phyloP scores from a whole-genome alignment of 306 rosid genomes.

The Trifolium fragiferum region DNA sequence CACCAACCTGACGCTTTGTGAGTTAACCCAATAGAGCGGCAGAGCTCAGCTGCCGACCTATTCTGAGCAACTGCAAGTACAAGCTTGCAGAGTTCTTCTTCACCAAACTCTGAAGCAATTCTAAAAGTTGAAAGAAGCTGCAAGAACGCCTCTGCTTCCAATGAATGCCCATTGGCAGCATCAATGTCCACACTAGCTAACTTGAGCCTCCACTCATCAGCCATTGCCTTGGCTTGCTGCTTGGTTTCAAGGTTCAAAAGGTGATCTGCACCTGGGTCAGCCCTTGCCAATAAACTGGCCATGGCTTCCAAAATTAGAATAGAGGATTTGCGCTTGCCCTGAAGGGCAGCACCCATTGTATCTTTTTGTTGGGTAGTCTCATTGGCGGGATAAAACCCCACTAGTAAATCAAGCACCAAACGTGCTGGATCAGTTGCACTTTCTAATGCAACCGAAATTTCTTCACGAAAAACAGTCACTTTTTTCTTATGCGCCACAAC shows the following conservation, averaged over 20 bases:
- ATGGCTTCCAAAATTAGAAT: slow-evolving; percentile 69
- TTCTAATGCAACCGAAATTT: slow-evolving; percentile 74
- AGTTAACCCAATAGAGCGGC: slow-evolving; percentile 82
- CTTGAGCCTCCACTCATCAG: slow-evolving; percentile 88
- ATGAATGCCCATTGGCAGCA: slow-evolving; percentile 88
- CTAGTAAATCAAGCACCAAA: slow-evolving; percentile 83
- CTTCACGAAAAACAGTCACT: slow-evolving; percentile 55
- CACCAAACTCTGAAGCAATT: slow-evolving; percentile 86
- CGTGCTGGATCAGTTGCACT: slow-evolving; percentile 65
- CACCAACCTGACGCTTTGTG: slow-evolving; percentile 96
- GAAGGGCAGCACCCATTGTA: slow-evolving; percentile 69
- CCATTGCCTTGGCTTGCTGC: slow-evolving; percentile 91
- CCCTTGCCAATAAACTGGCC: slow-evolving; percentile 72
- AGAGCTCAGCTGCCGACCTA: slow-evolving; percentile 90
- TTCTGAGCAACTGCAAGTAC: slow-evolving; percentile 79
- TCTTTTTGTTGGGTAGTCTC: slow-evolving; percentile 61
- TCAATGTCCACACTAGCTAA: slow-evolving; percentile 68
- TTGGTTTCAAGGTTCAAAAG: slow-evolving; percentile 80
- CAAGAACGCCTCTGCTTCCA: slow-evolving; percentile 93
- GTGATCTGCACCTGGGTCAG: slow-evolving; percentile 74
- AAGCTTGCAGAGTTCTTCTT: slow-evolving; percentile 90
- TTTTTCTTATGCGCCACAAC: slow-evolving; percentile 58
- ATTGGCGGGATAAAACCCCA: slow-evolving; percentile 79
- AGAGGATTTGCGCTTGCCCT: slow-evolving; percentile 75
- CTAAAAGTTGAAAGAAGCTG: slow-evolving; percentile 79